phyloP scores from a whole-genome alignment of 2,329 filamentous ascomycete species.

The Aspergillus intermedius region DNA sequence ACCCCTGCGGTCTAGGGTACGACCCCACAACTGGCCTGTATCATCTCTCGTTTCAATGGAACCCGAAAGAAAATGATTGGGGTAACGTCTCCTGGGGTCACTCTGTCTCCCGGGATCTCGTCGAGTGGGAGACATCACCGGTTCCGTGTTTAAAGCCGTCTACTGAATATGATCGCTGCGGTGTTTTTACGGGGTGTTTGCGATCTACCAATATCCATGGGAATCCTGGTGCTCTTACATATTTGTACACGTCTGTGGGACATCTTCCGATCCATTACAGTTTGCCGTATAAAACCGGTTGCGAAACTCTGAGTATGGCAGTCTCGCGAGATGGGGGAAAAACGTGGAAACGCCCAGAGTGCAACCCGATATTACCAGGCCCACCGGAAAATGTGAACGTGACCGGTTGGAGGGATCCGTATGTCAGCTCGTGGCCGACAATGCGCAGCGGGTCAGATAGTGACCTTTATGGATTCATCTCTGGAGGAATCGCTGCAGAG shows the following conservation, averaged over 20 bases:
- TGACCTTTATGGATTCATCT: slow-evolving; percentile 43
- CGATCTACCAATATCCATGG: slow-evolving; percentile 21
- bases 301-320: slow-evolving; percentile 35
- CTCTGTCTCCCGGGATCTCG: slow-evolving; percentile 32
- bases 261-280: slow-evolving; percentile 37
- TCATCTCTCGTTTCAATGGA: slow-evolving; percentile 41
- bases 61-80: slow-evolving; percentile 37
- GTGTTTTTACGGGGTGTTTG: slow-evolving; percentile 39
- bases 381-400: slow-evolving; percentile 29
- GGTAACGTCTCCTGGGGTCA: slow-evolving; percentile 40
- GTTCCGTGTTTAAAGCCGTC: slow-evolving; percentile 28
- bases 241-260: slow-evolving; percentile 37
- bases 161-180: slow-evolving; percentile 32
- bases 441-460: slow-evolving; percentile 10
- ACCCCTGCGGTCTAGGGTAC: slow-evolving; percentile 38
- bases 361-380: slow-evolving; percentile 34
- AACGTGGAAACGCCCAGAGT: slow-evolving; percentile 29
- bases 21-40: slow-evolving; percentile 35
- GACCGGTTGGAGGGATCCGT: slow-evolving; percentile 41
- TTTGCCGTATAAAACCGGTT: slow-evolving; percentile 28
- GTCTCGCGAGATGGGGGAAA: slow-evolving; percentile 32
- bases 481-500: slow-evolving; percentile 39
- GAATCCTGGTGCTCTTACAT: slow-evolving; percentile 23
- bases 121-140: slow-evolving; percentile 30
- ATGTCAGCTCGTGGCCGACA: slow-evolving; percentile 24